Evolutionary conservation across 495 filamentous ascomycete species (phyloP).

Genomic region (Aspergillus nidulans): DNA sequence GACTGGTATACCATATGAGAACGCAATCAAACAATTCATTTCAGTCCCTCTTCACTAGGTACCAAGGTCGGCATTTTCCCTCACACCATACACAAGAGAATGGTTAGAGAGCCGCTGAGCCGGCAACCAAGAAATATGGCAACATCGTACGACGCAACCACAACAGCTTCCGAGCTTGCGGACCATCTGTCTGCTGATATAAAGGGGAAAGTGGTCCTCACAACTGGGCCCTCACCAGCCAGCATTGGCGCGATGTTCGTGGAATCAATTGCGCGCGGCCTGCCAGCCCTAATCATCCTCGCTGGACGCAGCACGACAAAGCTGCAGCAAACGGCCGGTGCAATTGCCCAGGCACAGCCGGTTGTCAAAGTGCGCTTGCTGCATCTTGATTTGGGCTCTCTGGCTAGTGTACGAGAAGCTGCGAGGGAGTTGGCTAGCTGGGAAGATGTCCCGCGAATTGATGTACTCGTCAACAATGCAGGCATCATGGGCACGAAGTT

Average conservation of each 20-base stretch:
- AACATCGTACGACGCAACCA: neutral
- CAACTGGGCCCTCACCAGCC: slow-evolving; percentile 47
- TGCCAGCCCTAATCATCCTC: slow-evolving; percentile 51
- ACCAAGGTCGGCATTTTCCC: too few species aligned
- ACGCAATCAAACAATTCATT: too few species aligned
- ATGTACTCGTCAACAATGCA: slow-evolving; percentile 57
- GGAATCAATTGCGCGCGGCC: slow-evolving; percentile 43
- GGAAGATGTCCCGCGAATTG: slow-evolving; percentile 46
- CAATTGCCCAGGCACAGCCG: slow-evolving; percentile 27
- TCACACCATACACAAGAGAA: too few species aligned
- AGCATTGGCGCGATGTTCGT: slow-evolving; percentile 47
- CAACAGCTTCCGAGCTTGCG: neutral
- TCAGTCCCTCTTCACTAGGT: too few species aligned
- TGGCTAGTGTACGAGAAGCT: slow-evolving; percentile 41
- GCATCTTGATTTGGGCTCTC: slow-evolving; percentile 34
- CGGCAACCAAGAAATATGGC: too few species aligned
- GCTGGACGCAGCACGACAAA: slow-evolving; percentile 43
- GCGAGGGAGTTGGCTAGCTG: slow-evolving; percentile 36
- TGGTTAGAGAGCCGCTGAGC: too few species aligned
- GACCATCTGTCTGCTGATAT: slow-evolving; percentile 12
- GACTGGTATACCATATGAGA: too few species aligned
- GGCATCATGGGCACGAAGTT: slow-evolving; percentile 25
- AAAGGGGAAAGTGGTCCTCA: slow-evolving; percentile 37
- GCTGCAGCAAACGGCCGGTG: slow-evolving; percentile 29
- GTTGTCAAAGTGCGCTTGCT: neutral